Conservation (phyloP, 2,329 filamentous ascomycete genomes). For the Monosporascus sp. region DNA sequence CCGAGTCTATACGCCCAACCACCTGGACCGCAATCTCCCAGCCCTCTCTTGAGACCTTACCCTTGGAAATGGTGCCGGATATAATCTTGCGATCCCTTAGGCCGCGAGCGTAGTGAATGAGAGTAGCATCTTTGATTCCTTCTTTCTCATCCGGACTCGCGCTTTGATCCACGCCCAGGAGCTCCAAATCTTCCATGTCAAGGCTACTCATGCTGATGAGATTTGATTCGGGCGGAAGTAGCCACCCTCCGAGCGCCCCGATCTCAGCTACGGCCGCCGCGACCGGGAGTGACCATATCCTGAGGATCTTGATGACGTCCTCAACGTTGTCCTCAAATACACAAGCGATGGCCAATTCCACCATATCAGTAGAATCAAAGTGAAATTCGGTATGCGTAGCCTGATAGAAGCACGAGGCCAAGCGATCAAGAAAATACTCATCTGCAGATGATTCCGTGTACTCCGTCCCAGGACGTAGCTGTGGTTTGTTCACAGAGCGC, state of each 20-base stretch:
- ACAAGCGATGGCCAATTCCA: conserved; percentile 78
- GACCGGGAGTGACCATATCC: conserved; percentile 74
- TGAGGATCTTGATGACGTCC: conserved; percentile 67
- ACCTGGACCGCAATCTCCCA: conserved; percentile 89
- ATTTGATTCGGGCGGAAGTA: conserved; percentile 54
- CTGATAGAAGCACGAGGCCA: conserved; percentile 66
- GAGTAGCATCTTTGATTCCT: conserved; percentile 71
- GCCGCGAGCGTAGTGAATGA: conserved; percentile 69
- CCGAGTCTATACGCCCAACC: conserved; percentile 73
- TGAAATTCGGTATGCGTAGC: conserved; percentile 65
- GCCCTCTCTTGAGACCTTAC: conserved; percentile 52
- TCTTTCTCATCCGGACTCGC: conserved; percentile 52
- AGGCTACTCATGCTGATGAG: conserved; percentile 59
- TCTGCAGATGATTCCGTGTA: conserved; percentile 39
- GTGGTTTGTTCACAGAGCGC: conserved; percentile 26
- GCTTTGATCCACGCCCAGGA: conserved; percentile 61
- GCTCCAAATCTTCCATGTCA: conserved; percentile 78
- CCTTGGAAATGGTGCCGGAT: conserved; percentile 25
- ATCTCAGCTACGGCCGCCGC: conserved; percentile 77
- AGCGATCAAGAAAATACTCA: conserved; percentile 66
- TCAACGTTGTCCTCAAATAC: conserved; percentile 79
- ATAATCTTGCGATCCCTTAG: conserved; percentile 53
- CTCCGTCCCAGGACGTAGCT: conserved; percentile 35
- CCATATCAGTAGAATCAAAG: conserved; percentile 67
- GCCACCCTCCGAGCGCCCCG: conserved; percentile 77